Percentiles rank a stretch among this genome's conserved stretches.
Conservation (phyloP, 306 rosid species). For the Begonia fuchsioides region DNA sequence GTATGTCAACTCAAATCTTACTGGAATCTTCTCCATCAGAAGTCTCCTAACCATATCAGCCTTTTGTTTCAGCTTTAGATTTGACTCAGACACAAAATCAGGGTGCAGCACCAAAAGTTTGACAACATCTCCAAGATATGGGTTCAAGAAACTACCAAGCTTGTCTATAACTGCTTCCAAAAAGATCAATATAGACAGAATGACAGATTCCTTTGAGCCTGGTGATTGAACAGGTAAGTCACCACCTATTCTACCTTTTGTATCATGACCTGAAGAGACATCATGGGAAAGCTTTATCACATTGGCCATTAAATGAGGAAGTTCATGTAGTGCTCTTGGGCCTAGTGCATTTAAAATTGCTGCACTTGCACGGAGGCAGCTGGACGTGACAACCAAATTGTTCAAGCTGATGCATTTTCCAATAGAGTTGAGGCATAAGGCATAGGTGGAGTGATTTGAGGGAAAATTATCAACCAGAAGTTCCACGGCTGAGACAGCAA, state of each 20-base stretch:
- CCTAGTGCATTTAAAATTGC: conserved; percentile 72
- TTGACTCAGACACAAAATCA: conserved; percentile 33
- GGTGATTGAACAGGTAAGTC: conserved; percentile 10
- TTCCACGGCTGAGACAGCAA: conserved; percentile 72
- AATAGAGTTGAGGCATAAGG: conserved; percentile 45
- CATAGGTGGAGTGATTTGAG: conserved; percentile 34
- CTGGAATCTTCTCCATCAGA: conserved; percentile 62
- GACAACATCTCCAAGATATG: conserved; percentile 54
- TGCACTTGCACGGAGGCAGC: conserved; percentile 66
- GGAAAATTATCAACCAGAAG: conserved; percentile 51
- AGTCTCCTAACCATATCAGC: conserved; percentile 52
- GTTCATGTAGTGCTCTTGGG: conserved; percentile 60
- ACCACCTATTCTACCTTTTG: conserved; percentile 12
- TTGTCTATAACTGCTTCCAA: conserved; percentile 70
- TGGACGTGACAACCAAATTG: conserved; percentile 34
- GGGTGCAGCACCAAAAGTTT: conserved; percentile 56
- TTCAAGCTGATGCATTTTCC: conserved; percentile 29
- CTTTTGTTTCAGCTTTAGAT: conserved; percentile 42
- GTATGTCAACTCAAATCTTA: conserved; percentile 26
- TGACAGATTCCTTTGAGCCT: conserved; percentile 30
- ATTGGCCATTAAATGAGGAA: conserved; percentile 61
- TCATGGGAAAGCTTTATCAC: conserved; percentile 38
- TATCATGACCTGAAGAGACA: conserved; percentile 21
- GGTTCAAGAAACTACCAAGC: conserved; percentile 79
- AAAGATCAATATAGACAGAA: conserved; percentile 38